Conservation (phyloP, 257 asterid genomes). For the Rubia yunnanensis region DNA sequence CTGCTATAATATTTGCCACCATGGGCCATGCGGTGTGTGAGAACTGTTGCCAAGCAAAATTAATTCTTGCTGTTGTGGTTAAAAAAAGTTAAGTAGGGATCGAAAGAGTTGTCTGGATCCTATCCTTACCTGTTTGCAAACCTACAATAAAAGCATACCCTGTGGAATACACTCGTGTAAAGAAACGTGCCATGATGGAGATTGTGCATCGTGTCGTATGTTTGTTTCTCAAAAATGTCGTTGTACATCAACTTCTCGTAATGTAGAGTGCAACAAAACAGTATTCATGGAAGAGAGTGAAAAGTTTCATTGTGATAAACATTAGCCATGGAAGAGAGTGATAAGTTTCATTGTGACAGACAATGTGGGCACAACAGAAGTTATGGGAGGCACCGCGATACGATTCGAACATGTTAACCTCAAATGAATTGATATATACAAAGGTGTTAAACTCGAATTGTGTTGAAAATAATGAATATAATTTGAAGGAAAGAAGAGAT, state of each 20-base stretch:
- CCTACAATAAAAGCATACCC: slow-evolving; percentile 61
- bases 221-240: slow-evolving; percentile 80
- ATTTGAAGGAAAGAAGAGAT: no score
- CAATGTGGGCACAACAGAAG: slow-evolving; percentile 84
- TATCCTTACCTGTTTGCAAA: slow-evolving; percentile 68
- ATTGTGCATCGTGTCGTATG: slow-evolving; percentile 64
- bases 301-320: slow-evolving; percentile 61
- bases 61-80: slow-evolving; percentile 80
- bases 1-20: slow-evolving; percentile 75
- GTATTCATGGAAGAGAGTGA: slow-evolving; percentile 26
- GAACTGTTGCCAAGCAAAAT: slow-evolving; percentile 58
- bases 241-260: slow-evolving; percentile 78
- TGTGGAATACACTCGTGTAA: slow-evolving; percentile 68
- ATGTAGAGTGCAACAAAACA: slow-evolving; percentile 74
- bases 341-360: no score
- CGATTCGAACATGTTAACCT: no score
- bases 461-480: no score
- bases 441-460: no score
- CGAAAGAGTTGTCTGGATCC: slow-evolving; percentile 76
- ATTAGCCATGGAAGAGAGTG: no score
- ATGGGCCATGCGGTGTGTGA: slow-evolving; percentile 89
- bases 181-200: slow-evolving; percentile 68
- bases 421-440: no score
- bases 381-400: slow-evolving; percentile 98
- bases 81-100: slow-evolving; percentile 50